Evolutionary conservation across 768 basidiomycete genomes (phyloP).

Genomic region (Tricholomella constricta): DNA sequence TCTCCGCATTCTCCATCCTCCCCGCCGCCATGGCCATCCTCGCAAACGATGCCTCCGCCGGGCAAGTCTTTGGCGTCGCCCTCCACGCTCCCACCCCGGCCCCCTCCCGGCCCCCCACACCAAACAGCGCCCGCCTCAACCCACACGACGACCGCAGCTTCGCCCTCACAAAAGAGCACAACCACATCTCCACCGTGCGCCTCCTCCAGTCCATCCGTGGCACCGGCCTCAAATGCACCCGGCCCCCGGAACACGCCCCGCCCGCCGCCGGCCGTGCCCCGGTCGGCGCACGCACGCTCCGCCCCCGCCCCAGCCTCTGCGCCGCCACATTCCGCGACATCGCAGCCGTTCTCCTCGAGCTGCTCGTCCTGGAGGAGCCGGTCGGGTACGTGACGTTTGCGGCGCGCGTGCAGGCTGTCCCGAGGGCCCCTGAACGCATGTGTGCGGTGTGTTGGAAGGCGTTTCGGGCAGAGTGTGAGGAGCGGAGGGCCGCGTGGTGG

Average conservation of each 20-base stretch:
- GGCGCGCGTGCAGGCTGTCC: background rate
- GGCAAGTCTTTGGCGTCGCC: constrained; percentile 19
- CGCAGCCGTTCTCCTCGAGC: background rate
- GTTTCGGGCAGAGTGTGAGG: background rate
- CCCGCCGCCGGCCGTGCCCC: constrained; percentile 7
- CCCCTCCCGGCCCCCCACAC: background rate
- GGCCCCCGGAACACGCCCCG: constrained; percentile 7
- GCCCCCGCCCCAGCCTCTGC: background rate
- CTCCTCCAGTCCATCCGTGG: constrained; percentile 11
- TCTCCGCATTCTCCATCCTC: constrained; percentile 15
- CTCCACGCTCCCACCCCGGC: constrained; percentile 1
- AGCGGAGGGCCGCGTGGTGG: constrained; percentile 7
- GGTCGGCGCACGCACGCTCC: constrained; percentile 3
- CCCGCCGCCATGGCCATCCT: constrained; percentile 23
- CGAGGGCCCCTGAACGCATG: background rate
- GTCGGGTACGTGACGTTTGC: constrained; percentile 10
- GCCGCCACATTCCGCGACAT: constrained; percentile 1
- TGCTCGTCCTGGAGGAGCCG: constrained; percentile 3
- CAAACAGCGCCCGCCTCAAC: background rate
- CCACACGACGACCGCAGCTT: constrained; percentile 6
- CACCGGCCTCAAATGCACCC: background rate
- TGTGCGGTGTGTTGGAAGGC: constrained; percentile 4
- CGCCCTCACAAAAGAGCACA: constrained; percentile 11
- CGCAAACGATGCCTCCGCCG: constrained; percentile 19
- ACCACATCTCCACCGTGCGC: constrained; percentile 5